Conservation (phyloP, 2,329 filamentous ascomycete genomes). For the Elsinoe perseae region DNA sequence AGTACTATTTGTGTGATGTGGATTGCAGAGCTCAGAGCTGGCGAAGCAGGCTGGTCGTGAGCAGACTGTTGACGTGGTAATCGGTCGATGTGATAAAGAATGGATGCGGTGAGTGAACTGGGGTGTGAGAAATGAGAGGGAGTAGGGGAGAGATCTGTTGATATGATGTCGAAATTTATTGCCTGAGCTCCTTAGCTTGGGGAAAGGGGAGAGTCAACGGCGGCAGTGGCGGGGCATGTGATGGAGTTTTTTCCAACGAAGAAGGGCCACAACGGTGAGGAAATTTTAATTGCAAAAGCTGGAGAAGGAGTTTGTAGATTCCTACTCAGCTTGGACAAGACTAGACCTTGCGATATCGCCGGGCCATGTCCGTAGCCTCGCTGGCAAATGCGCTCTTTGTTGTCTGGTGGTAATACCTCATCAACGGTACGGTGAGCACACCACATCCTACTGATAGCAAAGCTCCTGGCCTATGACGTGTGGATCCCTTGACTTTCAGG, state of each 20-base stretch:
- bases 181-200: conserved; percentile 3
- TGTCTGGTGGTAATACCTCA: background rate
- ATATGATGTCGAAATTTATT: conserved; percentile 9
- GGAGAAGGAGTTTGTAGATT: conserved; percentile 4
- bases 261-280: background rate
- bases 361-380: conserved; percentile 5
- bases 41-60: background rate
- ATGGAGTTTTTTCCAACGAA: conserved; percentile 9
- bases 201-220: conserved; percentile 12
- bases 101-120: background rate
- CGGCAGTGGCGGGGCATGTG: conserved; percentile 13
- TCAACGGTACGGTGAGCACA: conserved; percentile 6
- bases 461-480: conserved; percentile 5
- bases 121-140: conserved; percentile 19
- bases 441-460: background rate
- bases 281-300: conserved; percentile 9
- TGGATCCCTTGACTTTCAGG: background rate
- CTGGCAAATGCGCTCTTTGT: background rate
- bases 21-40: background rate
- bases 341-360: conserved; percentile 7
- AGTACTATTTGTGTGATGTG: background rate
- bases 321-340: background rate
- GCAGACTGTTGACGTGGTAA: background rate
- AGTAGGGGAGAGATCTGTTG: conserved; percentile 3
- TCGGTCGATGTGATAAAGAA: background rate